Base-by-base conservation (phyloP, 1,139 yeast genomes). In the Scheffersomyces parashehatae region DNA sequence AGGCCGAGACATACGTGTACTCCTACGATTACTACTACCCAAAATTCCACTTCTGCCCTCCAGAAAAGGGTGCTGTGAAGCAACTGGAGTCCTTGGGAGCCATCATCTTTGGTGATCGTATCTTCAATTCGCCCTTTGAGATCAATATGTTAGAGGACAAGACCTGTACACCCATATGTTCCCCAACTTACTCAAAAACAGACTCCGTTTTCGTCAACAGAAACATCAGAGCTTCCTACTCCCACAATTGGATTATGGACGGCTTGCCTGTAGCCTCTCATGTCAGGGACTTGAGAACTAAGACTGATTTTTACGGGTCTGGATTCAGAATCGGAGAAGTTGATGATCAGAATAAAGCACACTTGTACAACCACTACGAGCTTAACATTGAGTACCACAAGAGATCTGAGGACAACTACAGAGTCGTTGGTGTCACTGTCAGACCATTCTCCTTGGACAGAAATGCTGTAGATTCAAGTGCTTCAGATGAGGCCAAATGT, bases 41-140 rank as follows among this genome's bases (percentile, higher is more conserved):
- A 34, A 82, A 82, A 50, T 85, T 95, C 60, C 89, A 86, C 60
- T 88, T 91, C 65, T 93, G 99, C 67, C 62, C 64, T 46, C 99
- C 98, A 0, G 62, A 68, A 40, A 84, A 75, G 29, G 88, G 85
- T 0, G 81, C 85, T 13, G 73, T 75, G 54, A 84, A 85, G 54
- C 96, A 89, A 64, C 82, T 89, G 54, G 98, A 91, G 67, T 85
- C 95, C 10, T 75, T 93, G 42, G 99, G 99, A 6, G 85, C 97
- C 1, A 85, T 93, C 51, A 76, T 93, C 45, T 90, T 95, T 65
- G 99, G 99, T 48, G 99, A 93, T 67, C 79, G 99, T 60, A 90
- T 93, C 51, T 90, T 88, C 74, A 85, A 88, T 60, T 89, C 98
- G 7, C 97, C 98, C 2, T 89, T 88, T 58, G 79, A 85, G 44